phyloP scores from a whole-genome alignment of 805 yeast genomes.

The Candida verbasci region DNA sequence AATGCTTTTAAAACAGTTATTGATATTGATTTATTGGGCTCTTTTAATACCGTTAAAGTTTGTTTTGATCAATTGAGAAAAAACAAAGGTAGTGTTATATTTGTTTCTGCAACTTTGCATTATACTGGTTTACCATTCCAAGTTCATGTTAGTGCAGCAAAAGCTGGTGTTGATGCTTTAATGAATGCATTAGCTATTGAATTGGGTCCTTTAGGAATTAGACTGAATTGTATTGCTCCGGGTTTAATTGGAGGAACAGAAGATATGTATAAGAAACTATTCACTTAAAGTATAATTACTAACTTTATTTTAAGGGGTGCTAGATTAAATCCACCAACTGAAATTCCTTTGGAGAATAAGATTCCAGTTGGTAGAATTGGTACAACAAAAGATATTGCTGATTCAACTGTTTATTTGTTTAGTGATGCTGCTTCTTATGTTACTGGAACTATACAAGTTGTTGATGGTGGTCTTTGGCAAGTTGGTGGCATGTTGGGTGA shows the following conservation, averaged over 20 bases:
- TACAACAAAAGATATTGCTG: constrained; percentile 73
- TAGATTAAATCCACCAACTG: constrained; percentile 46
- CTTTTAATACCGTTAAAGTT: constrained; percentile 87
- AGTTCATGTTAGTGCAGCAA: constrained; percentile 89
- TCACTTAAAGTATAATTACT: constrained; percentile 5
- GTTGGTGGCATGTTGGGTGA: constrained; percentile 43
- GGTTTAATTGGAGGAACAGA: constrained; percentile 88
- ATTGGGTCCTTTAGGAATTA: constrained; percentile 83
- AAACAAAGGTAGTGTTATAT: constrained; percentile 67
- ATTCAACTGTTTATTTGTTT: constrained; percentile 77
- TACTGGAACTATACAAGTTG: constrained; percentile 73
- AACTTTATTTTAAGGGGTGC: constrained; percentile 16
- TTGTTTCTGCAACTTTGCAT: constrained; percentile 87
- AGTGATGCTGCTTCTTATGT: constrained; percentile 78
- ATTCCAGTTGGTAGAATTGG: constrained; percentile 73
- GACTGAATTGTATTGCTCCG: constrained; percentile 85
- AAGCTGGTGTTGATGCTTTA: constrained; percentile 91
- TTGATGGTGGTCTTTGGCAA: constrained; percentile 93
- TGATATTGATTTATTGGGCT: constrained; percentile 82
- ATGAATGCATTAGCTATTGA: constrained; percentile 84
- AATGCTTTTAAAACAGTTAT: constrained; percentile 89
- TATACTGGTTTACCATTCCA: constrained; percentile 87
- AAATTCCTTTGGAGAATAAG: constrained; percentile 30
- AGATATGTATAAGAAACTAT: constrained; percentile 42
- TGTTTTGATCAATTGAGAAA: constrained; percentile 58